These are phyloP conservation scores for Punica granatum DNA, from an alignment of 345 rosid species.

Conservation along the genomic window DNA sequence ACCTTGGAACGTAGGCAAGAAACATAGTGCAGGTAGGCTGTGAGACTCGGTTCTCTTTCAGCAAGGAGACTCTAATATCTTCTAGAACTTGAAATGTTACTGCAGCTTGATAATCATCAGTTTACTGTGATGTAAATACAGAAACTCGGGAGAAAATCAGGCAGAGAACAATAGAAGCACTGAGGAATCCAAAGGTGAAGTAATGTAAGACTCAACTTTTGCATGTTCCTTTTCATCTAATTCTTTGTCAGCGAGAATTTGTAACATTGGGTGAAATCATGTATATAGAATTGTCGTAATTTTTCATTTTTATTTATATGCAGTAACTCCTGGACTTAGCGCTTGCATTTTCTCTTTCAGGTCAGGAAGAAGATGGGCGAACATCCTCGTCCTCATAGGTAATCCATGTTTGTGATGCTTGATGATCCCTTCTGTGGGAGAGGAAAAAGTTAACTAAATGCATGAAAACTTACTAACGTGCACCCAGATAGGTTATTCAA, in stretches of 20 bases:
- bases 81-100: background rate
- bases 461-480: background rate
- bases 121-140: slow-evolving; percentile 17
- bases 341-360: slow-evolving; percentile 25
- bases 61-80: background rate
- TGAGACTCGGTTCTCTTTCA: background rate
- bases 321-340: background rate
- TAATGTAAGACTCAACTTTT: slow-evolving; percentile 51
- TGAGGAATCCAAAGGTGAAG: slow-evolving; percentile 93
- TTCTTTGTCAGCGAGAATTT: background rate
- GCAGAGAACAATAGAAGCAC: slow-evolving; percentile 78
- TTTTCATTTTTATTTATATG: background rate
- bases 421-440: background rate
- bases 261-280: background rate
- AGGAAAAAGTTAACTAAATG: background rate
- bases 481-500: background rate
- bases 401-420: slow-evolving; percentile 12
- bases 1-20: slow-evolving; percentile 83
- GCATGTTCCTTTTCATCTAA: background rate
- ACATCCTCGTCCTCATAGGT: slow-evolving; percentile 63
- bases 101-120: slow-evolving; percentile 2
- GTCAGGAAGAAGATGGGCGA: slow-evolving; percentile 66
- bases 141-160: slow-evolving; percentile 70
- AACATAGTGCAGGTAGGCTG: slow-evolving; percentile 56
- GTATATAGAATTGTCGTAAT: background rate